Conservation (phyloP, 2,329 filamentous ascomycete species). For the Geoglossum cookeanum region DNA sequence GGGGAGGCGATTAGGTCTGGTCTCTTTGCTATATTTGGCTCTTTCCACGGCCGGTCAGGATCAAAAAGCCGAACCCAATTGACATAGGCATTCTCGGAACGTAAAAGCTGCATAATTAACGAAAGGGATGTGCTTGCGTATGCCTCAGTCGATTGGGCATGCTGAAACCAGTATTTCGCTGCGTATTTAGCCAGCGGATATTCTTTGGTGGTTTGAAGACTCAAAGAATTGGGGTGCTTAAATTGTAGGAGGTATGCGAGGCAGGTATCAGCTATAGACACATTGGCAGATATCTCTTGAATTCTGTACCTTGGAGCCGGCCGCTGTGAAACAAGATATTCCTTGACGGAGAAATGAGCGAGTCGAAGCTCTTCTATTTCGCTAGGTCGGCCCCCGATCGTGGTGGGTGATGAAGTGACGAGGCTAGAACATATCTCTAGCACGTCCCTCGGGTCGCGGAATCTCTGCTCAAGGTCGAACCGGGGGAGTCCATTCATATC, state of each 20-base stretch:
- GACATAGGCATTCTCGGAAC: neutral
- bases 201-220: neutral
- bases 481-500: neutral
- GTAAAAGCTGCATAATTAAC: neutral
- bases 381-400: too few species aligned
- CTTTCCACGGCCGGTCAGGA: neutral
- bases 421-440: conserved; percentile 1
- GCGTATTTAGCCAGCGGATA: conserved; percentile 14
- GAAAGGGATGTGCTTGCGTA: neutral
- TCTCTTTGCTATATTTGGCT: neutral
- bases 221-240: neutral
- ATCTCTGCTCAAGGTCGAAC: neutral
- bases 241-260: conserved; percentile 4
- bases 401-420: neutral
- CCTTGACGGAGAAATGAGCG: conserved; percentile 5
- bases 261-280: conserved; percentile 3
- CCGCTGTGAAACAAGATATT: conserved; percentile 2
- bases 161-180: conserved; percentile 15
- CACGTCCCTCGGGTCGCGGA: neutral
- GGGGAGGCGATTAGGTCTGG: neutral
- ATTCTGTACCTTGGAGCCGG: neutral
- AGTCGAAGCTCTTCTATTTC: neutral
- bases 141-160: conserved; percentile 6
- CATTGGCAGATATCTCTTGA: neutral
- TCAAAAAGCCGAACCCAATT: conserved; percentile 1